A percentile compares a stretch with the other conserved stretches of the same genome.
Evolutionary conservation across 2,329 filamentous ascomycete species (phyloP).

Genomic region (Xylaria sp.): DNA sequence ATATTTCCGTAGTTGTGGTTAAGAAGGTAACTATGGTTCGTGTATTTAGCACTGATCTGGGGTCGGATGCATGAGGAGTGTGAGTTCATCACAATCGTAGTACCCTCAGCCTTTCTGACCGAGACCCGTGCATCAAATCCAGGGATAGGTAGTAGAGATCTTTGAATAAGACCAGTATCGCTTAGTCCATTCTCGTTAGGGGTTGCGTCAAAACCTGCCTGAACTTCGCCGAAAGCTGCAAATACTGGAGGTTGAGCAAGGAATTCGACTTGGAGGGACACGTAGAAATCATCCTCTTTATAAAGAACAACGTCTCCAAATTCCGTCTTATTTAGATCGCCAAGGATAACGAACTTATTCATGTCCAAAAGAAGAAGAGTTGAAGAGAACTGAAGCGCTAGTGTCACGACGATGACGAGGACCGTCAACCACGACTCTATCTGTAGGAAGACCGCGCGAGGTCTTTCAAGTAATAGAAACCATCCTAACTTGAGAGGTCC

Average conservation of each 20-base stretch:
- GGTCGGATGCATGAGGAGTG: background rate
- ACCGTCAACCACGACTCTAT: background rate
- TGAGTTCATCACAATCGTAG: background rate
- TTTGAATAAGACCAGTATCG: background rate
- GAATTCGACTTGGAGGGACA: no score
- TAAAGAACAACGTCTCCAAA: background rate
- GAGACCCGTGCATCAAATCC: background rate
- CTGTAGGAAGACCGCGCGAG: no score
- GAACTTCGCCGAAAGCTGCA: background rate
- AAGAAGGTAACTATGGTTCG: no score
- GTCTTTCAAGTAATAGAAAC: no score
- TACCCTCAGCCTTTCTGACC: background rate
- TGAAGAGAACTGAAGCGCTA: background rate
- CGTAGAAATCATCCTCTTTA: no score
- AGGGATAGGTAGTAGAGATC: background rate
- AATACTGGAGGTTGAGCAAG: background rate
- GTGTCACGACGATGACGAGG: background rate
- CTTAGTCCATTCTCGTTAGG: background rate
- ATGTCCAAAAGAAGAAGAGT: background rate
- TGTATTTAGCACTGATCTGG: no score
- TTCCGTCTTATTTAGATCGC: background rate
- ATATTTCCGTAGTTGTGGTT: no score
- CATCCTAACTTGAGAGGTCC: background rate
- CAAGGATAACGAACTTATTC: background rate
- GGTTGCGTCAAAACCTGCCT: background rate